Percentiles rank a stretch among this genome's conserved stretches.
Evolutionary conservation across 139 green algal species (phyloP).

Genomic region (Spirogloea muscicola): DNA sequence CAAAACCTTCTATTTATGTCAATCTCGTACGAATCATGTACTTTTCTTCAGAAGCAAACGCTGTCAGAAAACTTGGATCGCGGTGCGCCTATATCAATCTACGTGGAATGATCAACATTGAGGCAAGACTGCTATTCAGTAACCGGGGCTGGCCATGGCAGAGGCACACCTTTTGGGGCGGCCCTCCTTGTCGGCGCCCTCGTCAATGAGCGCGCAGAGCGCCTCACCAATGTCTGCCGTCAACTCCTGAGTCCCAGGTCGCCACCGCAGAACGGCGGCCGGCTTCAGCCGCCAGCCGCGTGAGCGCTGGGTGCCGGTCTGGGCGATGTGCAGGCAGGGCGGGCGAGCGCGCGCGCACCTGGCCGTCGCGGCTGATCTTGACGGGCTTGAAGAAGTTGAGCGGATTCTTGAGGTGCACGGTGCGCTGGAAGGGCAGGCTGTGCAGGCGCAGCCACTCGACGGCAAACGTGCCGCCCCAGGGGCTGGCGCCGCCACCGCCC

Average conservation of each 20-base stretch:
- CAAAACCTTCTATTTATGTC: no score
- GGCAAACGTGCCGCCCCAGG: slow-evolving; percentile 47
- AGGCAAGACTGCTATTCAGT: no score
- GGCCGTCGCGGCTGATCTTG: slow-evolving; percentile 58
- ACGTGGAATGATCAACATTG: no score
- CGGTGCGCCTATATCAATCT: no score
- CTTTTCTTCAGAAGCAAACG: no score
- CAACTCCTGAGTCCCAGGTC: slow-evolving; percentile 56
- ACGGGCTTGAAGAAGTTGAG: slow-evolving; percentile 67
- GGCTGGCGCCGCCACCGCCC: slow-evolving; percentile 38
- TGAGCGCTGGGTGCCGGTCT: background rate
- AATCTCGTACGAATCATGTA: no score
- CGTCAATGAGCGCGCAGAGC: slow-evolving; percentile 59
- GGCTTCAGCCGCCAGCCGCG: background rate
- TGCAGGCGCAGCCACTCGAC: slow-evolving; percentile 62
- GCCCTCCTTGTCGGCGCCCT: slow-evolving; percentile 44
- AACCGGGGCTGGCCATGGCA: no score
- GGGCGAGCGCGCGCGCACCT: slow-evolving; percentile 22
- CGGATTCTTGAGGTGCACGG: slow-evolving; percentile 59
- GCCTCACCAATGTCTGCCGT: slow-evolving; percentile 55
- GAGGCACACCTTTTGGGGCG: slow-evolving; percentile 11
- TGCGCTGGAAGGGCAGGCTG: slow-evolving; percentile 52
- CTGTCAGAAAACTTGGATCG: no score
- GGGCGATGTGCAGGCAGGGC: background rate
- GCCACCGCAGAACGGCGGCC: background rate